Evolutionary conservation across 805 yeast species (phyloP).

Genomic region (Starmerella scarabaei): DNA sequence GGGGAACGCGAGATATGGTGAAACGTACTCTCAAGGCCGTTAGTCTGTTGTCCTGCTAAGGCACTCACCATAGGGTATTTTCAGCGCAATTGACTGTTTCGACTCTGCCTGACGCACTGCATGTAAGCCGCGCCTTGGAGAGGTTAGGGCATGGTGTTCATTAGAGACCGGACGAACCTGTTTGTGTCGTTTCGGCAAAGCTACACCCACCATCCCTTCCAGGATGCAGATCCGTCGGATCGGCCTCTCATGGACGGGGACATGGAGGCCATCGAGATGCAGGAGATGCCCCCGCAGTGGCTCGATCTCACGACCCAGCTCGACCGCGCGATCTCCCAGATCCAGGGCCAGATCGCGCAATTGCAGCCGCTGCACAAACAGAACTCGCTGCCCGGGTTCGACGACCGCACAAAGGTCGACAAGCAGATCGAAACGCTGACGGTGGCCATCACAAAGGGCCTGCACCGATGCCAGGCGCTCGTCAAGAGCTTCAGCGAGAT

Average conservation of each 20-base stretch:
- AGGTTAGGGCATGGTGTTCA: conserved; percentile 39
- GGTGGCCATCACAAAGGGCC: conserved; percentile 54
- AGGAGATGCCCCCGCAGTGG: conserved; percentile 63
- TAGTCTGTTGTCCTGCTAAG: no score
- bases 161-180: conserved; percentile 87
- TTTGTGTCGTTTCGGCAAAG: conserved; percentile 82
- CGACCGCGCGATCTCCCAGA: conserved; percentile 44
- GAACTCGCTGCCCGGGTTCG: conserved; percentile 75
- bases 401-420: conserved; percentile 66
- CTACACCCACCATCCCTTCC: conserved; percentile 49
- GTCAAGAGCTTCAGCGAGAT: conserved; percentile 52
- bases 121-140: no score
- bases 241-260: conserved; percentile 36
- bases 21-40: no score
- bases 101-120: no score
- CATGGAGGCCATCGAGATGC: conserved; percentile 41
- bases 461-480: conserved; percentile 65
- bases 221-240: conserved; percentile 18
- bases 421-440: conserved; percentile 67
- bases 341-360: conserved; percentile 43
- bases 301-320: conserved; percentile 61
- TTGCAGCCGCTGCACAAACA: conserved; percentile 63
- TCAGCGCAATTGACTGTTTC: no score
- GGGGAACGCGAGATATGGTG: no score
- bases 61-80: no score